Evolutionary conservation across 257 asterid species (phyloP).

Genomic region (Solanum chilense): DNA sequence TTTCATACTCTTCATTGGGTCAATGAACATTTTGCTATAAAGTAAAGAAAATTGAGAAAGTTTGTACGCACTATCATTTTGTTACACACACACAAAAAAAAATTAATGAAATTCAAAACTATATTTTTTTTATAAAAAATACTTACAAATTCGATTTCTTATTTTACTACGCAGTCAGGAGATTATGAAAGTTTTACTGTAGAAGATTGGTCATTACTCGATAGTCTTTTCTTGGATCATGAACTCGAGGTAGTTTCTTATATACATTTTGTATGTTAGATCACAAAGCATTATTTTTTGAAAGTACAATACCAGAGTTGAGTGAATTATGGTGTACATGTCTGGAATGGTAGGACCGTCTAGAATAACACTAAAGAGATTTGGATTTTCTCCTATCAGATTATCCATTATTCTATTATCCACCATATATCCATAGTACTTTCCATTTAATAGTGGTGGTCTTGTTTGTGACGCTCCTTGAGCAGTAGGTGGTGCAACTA

Average conservation of each 20-base stretch:
- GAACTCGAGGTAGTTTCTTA: background rate
- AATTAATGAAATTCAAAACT: background rate
- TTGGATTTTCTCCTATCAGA: too few relatives aligned
- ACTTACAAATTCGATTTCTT: background rate
- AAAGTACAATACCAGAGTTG: background rate
- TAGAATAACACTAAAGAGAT: too few relatives aligned
- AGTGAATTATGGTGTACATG: background rate
- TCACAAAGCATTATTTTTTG: too few relatives aligned
- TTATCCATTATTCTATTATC: too few relatives aligned
- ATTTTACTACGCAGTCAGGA: background rate
- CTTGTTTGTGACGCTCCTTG: too few relatives aligned
- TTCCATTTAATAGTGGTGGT: too few relatives aligned
- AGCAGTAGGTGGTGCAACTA: too few relatives aligned
- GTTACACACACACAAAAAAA: too few relatives aligned
- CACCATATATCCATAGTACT: too few relatives aligned
- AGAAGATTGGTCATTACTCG: background rate
- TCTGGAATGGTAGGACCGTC: too few relatives aligned
- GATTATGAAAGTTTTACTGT: background rate
- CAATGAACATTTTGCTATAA: too few relatives aligned
- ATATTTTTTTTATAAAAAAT: background rate
- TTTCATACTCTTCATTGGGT: background rate
- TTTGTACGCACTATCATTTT: background rate
- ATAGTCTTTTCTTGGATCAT: background rate
- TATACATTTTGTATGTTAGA: background rate
- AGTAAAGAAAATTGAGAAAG: background rate